Base-by-base conservation (phyloP, 106 monocot genomes). In the Dendrobium nobile region DNA sequence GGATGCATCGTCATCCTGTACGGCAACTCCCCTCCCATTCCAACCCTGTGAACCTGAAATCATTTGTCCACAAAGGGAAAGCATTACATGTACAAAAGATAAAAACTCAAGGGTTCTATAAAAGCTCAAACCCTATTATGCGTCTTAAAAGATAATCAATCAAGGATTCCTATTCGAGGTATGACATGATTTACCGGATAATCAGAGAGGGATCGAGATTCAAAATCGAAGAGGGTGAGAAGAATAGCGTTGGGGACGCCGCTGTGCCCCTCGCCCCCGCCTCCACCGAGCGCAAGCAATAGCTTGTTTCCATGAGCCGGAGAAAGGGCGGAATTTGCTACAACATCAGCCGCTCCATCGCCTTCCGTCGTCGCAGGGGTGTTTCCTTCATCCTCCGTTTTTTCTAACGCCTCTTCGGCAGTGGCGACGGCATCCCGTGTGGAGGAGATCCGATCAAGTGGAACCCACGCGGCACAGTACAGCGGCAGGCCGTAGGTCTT, bases 1-100 rank as follows among this genome's bases (percentile, higher is more conserved):
- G 96, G 96, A 78, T 97, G 96, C 83, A 94, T 78, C 16, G 90
- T 86, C 96, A 97, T 94, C 82, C 96, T 84, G 47, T 97, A 97
- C 1, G 96, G 96, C 67, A 89, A 75, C 26, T 94, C 90, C 13
- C 47, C 61, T 4, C 81, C 88, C 2, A 89, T 97, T 7, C 81
- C 86, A 40, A 94, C 15, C 85, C 86, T 90, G 61, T 80, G 79
- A 33, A 92, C 83, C 96, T 94, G 82, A 41, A 54, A 47, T 67
- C 19, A 10, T 54, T 19, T 26, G 26, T 7, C 28, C 18, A 54
- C 31, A 47, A 68, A 41, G 22, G 40, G 18, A 55, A 45, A n/a
- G 17, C 11, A 41, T 20, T 79, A 75, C 64, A 9, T 0, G 17
- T 7, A 26, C 40, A n/a, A 22, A 55, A 65, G 45, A 3, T n/a